Percentiles rank a stretch among this genome's conserved stretches.
Evolutionary conservation across 805 yeast genomes (phyloP).

Genomic region (Starmerella vitae): DNA sequence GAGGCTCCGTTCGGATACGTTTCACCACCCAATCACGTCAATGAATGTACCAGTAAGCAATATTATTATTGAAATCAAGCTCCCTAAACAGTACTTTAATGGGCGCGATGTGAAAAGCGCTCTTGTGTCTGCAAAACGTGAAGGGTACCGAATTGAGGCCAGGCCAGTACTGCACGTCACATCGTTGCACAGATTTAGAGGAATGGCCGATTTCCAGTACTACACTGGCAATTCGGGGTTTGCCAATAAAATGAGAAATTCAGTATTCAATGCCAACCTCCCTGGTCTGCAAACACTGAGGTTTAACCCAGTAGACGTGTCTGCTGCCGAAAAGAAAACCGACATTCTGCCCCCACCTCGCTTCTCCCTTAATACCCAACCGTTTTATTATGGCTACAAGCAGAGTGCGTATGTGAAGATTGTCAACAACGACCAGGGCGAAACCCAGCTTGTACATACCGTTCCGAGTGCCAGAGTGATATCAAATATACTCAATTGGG

Average conservation of each 20-base stretch:
- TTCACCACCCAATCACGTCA: constrained; percentile 39
- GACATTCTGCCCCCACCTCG: constrained; percentile 74
- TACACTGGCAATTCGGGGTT: constrained; percentile 45
- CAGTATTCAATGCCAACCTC: constrained; percentile 34
- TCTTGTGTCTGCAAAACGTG: constrained; percentile 38
- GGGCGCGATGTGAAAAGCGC: constrained; percentile 38
- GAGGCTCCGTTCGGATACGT: constrained; percentile 27
- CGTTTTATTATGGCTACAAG: constrained; percentile 63
- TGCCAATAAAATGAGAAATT: constrained; percentile 30
- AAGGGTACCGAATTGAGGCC: constrained; percentile 33
- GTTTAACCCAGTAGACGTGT: constrained; percentile 3
- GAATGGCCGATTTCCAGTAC: constrained; percentile 78
- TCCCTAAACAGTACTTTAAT: constrained; percentile 24
- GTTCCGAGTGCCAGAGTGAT: constrained; percentile 23
- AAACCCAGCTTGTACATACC: constrained; percentile 25
- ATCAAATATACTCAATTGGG: constrained; percentile 27
- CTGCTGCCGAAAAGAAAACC: constrained; percentile 1
- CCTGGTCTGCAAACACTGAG: constrained; percentile 27
- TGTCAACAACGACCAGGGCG: constrained; percentile 41
- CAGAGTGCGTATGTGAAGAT: constrained; percentile 50
- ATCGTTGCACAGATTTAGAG: constrained; percentile 62
- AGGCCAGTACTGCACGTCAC: constrained; percentile 57
- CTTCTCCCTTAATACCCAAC: constrained; percentile 61
- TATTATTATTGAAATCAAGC: constrained; percentile 26
- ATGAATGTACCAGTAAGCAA: constrained; percentile 21